Conservation (phyloP, 2,329 filamentous ascomycete species). For the Tolypocladium cylindrosporum region DNA sequence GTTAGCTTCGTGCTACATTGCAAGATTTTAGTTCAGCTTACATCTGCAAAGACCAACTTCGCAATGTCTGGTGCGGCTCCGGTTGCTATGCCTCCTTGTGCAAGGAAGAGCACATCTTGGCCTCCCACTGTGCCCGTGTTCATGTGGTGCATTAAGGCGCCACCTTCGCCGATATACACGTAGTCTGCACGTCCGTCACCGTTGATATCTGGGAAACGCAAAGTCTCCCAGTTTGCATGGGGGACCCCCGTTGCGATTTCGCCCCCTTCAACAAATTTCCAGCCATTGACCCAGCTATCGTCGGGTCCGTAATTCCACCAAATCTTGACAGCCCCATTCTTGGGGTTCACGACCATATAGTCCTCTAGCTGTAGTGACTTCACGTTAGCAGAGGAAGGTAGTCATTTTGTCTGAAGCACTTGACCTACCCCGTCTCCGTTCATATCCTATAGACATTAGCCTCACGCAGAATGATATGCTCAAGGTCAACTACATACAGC, state of each 20-base stretch:
- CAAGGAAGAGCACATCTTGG: constrained; percentile 5
- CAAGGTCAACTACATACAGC: not conserved
- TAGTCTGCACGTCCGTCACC: constrained; percentile 16
- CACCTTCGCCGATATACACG: constrained; percentile 11
- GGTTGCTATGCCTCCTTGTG: constrained; percentile 6
- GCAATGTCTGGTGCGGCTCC: constrained; percentile 6
- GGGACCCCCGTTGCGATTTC: constrained; percentile 12
- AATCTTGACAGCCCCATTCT: constrained; percentile 7
- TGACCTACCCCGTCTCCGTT: constrained; percentile 10
- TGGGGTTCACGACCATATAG: constrained; percentile 7
- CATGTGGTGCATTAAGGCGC: constrained; percentile 9
- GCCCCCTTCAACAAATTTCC: constrained; percentile 12
- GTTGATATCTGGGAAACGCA: constrained; percentile 15
- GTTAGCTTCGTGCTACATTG: not conserved
- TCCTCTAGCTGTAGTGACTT: constrained; percentile 5
- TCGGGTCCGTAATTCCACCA: constrained; percentile 12
- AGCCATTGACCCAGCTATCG: constrained; percentile 8
- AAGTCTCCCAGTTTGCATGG: constrained; percentile 11
- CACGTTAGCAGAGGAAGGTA: too few species aligned
- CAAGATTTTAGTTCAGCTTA: not conserved
- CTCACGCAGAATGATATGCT: too few species aligned
- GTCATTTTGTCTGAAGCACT: too few species aligned
- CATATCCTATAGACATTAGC: constrained; percentile 4
- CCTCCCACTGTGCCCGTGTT: constrained; percentile 10
- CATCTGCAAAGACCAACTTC: constrained; percentile 4